Evolutionary conservation across 169 alveolate species (phyloP).

Genomic region (Plasmodium vivax): DNA sequence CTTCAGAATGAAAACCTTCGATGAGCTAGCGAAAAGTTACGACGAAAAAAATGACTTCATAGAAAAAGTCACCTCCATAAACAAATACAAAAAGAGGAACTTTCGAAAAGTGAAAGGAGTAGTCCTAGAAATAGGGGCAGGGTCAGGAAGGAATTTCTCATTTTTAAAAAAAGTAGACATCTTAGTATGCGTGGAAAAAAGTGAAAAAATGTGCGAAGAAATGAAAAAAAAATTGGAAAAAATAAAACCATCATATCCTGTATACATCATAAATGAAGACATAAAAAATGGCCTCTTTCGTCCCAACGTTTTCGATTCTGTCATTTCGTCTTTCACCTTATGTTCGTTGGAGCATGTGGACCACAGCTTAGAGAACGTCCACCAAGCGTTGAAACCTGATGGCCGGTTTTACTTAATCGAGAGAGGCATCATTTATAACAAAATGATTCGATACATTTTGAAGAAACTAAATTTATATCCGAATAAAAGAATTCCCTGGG

Average conservation of each 20-base stretch:
- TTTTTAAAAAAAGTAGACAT: constrained; percentile 77
- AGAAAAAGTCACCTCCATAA: constrained; percentile 66
- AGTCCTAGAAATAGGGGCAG: constrained; percentile 86
- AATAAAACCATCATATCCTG: constrained; percentile 82
- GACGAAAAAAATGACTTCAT: constrained; percentile 74
- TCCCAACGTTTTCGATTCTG: constrained; percentile 81
- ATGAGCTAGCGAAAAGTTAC: constrained; percentile 62
- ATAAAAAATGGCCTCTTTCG: constrained; percentile 76
- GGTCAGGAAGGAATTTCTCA: constrained; percentile 79
- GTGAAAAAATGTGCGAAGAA: constrained; percentile 82
- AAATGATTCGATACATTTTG: constrained; percentile 74
- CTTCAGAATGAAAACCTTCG: constrained; percentile 57
- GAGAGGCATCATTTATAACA: constrained; percentile 81
- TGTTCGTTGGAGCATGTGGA: constrained; percentile 85
- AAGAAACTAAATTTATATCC: constrained; percentile 81
- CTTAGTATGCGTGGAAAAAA: constrained; percentile 82
- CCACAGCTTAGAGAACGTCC: constrained; percentile 74
- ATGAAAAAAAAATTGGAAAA: constrained; percentile 79
- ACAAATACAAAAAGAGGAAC: constrained; percentile 63
- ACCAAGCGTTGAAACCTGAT: constrained; percentile 77
- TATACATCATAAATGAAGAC: constrained; percentile 80
- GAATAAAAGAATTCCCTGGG: constrained; percentile 85
- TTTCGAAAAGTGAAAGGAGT: constrained; percentile 81
- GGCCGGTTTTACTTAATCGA: constrained; percentile 80
- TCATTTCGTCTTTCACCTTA: constrained; percentile 82